phyloP scores from a whole-genome alignment of 768 basidiomycete species.

The Cyclocybe cylindracea region DNA sequence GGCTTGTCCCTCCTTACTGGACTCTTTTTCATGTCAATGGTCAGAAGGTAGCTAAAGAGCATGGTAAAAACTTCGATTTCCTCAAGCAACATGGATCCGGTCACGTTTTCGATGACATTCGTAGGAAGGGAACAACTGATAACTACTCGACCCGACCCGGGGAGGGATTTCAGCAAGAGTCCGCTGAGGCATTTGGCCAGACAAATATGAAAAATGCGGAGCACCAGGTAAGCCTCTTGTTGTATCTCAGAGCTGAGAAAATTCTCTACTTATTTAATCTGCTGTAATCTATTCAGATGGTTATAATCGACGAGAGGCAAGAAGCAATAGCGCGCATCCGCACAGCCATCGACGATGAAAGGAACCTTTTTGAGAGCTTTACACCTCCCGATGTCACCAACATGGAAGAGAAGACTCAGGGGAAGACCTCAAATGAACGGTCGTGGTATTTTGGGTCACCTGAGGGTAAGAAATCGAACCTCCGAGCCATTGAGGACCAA shows the following conservation, averaged over 20 bases:
- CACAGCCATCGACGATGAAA: constrained; percentile 22
- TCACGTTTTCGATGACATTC: constrained; percentile 25
- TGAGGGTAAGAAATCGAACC: constrained; percentile 7
- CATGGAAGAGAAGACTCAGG: constrained; percentile 11
- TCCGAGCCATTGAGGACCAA: neutral
- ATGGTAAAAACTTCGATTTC: constrained; percentile 30
- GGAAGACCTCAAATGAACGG: neutral
- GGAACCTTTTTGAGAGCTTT: constrained; percentile 1
- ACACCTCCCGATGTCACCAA: too few species aligned
- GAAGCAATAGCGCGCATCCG: constrained; percentile 27
- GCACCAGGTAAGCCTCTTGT: constrained; percentile 20
- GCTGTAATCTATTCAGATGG: too few species aligned
- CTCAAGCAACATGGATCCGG: constrained; percentile 25
- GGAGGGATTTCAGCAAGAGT: constrained; percentile 32
- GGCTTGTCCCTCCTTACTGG: neutral
- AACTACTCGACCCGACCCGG: constrained; percentile 28
- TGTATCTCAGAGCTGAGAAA: neutral
- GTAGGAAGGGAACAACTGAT: constrained; percentile 24
- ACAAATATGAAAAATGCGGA: constrained; percentile 29
- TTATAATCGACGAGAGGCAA: constrained; percentile 25
- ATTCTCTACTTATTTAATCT: neutral
- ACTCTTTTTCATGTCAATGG: constrained; percentile 1
- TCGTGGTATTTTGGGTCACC: constrained; percentile 13
- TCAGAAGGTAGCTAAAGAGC: constrained; percentile 17
- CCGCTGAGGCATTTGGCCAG: constrained; percentile 24